Base-by-base conservation (phyloP, 352 stramenopile genomes). In the Globisporangium sylvaticum region DNA sequence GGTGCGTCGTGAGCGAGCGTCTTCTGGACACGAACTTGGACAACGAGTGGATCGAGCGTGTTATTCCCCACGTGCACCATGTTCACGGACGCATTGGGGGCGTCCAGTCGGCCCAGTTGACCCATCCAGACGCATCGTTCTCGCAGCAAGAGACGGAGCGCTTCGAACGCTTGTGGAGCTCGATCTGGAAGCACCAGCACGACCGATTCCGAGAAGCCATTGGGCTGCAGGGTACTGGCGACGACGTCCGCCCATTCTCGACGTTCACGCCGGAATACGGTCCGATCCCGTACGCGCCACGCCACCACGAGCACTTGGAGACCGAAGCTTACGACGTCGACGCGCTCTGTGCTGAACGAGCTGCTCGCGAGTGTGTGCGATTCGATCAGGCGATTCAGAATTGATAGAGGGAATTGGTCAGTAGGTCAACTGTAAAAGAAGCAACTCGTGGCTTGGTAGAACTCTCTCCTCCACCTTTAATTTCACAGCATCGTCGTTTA, bases 211-310 rank as follows among this genome's bases (percentile, higher is more conserved):
- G 61, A 8, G 44, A 68, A 18, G 59, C 64, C 2, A 50, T 72
- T 22, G 68, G 68, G 3, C 20, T 67, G 1, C 55, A 76, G 31
- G 29, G 52, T 22, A 15, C 48, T 24, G 12, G 48, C 20, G 61
- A 56, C 22, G 54, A 61, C 8, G 25, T 58, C 20, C 53, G 65
- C 9, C 52, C 27, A 32, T 71, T 80, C 25, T 70, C 81, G 39
- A 91, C 81, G 31, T 90, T 91, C 70, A 91, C 83, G 29, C 79
- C 83, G 5, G 83, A 91, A 71, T 91, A 91, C 57, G 83, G 83
- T n/a, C 81, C 83, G 0, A 78, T 81, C 20, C 81, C 83, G 61
- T 91, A 91, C 70, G 79, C 81, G 0, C 81, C 77, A 10, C 68
- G 71, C 1, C 65, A 82, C 22, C 62, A 65, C 7, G 59, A 73